Evolutionary conservation across 2,329 filamentous ascomycete genomes (phyloP), one percentile per base, ranked within the genome.

Genomic region (Ophiostoma tasmaniense): DNA sequence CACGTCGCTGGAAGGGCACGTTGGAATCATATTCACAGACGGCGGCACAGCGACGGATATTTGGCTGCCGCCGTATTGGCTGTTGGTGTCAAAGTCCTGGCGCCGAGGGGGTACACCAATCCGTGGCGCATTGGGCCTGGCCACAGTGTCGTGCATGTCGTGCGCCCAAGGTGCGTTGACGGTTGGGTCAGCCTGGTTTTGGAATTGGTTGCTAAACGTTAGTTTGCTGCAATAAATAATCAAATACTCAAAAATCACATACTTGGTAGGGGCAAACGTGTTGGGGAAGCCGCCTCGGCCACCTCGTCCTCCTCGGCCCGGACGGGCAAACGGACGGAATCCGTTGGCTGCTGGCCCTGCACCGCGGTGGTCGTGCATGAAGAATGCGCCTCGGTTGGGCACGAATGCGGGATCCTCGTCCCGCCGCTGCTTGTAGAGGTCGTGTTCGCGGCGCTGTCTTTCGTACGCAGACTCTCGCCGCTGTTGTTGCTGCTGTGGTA

Each of bases 381-480:
- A 98, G 82, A 98, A 98, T 71, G 91, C 90, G 70, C 95, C 95
- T 73, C 94, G 85, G 76, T 96, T 97, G 68, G 95, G 94, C 68
- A 97, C 94, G 79, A 97, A 97, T 13, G 93, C 89, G 45, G 94
- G 94, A 77, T 97, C 92, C 74, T 92, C 89, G 76, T 96, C 92
- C 74, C 92, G 87, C 78, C 91, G 91, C 80, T 90, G 92, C 80
- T 90, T 89, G 80, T 96, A 96, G 76, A 96, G 92, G 73, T 97
- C 93, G 75, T 96, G 92, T 76, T 97, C 93, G 73, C 90, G 88
- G 73, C 91, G 88, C 78, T 91, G 89, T 73, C 87, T 85, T 72
- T 95, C 90, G 67, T 85, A 85, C 70, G 86, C 81, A 42, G 85
- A 83, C 75, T 89, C 87, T 20, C 70, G 64, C 10, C 69, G 71